Evolutionary conservation across 1,284 basidiomycete genomes (phyloP).

Genomic region (Porogramme epimiltina): DNA sequence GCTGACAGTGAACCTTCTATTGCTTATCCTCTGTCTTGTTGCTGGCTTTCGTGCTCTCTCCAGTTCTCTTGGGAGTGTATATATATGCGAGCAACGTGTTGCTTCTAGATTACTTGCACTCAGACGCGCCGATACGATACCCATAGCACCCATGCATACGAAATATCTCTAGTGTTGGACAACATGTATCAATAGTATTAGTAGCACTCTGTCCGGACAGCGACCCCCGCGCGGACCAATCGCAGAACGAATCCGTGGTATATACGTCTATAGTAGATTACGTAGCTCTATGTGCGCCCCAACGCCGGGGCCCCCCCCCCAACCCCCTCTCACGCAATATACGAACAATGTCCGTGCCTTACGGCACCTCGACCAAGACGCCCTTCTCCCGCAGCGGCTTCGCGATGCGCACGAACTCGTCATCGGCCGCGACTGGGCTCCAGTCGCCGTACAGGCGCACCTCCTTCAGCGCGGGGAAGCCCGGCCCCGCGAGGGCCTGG

Average conservation of each 20-base stretch:
- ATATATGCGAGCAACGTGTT: too few species aligned
- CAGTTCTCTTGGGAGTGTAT: not conserved
- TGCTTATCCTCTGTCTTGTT: not conserved
- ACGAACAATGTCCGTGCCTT: not conserved
- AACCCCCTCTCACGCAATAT: not conserved
- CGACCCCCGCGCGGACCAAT: not conserved
- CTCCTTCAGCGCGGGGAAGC: slow-evolving; percentile 41
- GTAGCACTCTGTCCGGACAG: not conserved
- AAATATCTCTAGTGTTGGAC: not conserved
- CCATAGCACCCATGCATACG: not conserved
- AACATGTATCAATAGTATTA: not conserved
- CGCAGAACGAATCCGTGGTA: too few species aligned
- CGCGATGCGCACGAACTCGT: slow-evolving; percentile 14
- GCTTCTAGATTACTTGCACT: not conserved
- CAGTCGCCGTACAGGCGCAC: slow-evolving; percentile 55
- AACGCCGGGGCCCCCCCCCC: too few species aligned
- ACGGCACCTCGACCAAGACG: slow-evolving; percentile 12
- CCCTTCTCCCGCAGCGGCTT: slow-evolving; percentile 22
- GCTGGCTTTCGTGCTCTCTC: not conserved
- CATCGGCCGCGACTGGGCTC: slow-evolving; percentile 28
- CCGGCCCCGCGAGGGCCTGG: slow-evolving; percentile 35
- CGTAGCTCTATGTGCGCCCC: too few species aligned
- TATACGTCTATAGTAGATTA: too few species aligned
- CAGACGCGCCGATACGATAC: not conserved
- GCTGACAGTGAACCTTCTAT: slow-evolving; percentile 1